Evolutionary conservation across 148 eudicot species (phyloP).

Genomic region (Heliosperma pusillum): DNA sequence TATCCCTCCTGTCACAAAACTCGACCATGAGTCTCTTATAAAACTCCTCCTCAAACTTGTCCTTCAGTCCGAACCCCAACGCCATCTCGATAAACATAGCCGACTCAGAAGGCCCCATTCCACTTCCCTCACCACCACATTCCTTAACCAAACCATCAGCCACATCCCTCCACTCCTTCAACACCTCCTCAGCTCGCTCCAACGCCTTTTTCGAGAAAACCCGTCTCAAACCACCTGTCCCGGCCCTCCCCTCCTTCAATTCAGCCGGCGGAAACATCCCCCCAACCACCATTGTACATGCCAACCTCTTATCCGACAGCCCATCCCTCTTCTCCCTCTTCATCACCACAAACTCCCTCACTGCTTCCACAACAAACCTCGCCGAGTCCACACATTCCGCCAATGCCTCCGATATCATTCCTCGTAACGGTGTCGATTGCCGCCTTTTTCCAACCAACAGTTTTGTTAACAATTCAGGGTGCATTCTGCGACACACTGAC

Average conservation of each 20-base stretch:
- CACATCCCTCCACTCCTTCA: conserved; percentile 41
- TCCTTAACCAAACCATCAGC: conserved; percentile 19
- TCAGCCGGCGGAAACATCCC: conserved; percentile 36
- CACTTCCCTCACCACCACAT: conserved; percentile 22
- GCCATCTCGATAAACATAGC: conserved; percentile 48
- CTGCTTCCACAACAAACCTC: conserved; percentile 44
- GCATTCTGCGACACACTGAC: conserved; percentile 39
- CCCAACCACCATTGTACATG: conserved; percentile 29
- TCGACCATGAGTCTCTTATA: conserved; percentile 45
- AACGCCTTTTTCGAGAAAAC: conserved; percentile 32
- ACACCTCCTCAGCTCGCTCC: conserved; percentile 36
- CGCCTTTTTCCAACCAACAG: conserved; percentile 34
- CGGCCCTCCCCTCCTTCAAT: conserved; percentile 15
- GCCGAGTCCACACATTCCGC: conserved; percentile 40
- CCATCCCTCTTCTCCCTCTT: conserved; percentile 25
- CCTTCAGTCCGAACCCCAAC: conserved; percentile 51
- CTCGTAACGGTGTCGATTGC: conserved; percentile 29
- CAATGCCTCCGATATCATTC: conserved; percentile 24
- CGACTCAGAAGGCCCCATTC: conserved; percentile 45
- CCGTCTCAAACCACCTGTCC: neutral
- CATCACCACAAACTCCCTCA: conserved; percentile 39
- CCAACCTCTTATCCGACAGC: conserved; percentile 43
- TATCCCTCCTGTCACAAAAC: conserved; percentile 44
- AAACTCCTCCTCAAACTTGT: conserved; percentile 45
- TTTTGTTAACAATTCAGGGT: conserved; percentile 27